Evolutionary conservation across 1,284 basidiomycete genomes (phyloP).

Genomic region (Ustilago sp.): DNA sequence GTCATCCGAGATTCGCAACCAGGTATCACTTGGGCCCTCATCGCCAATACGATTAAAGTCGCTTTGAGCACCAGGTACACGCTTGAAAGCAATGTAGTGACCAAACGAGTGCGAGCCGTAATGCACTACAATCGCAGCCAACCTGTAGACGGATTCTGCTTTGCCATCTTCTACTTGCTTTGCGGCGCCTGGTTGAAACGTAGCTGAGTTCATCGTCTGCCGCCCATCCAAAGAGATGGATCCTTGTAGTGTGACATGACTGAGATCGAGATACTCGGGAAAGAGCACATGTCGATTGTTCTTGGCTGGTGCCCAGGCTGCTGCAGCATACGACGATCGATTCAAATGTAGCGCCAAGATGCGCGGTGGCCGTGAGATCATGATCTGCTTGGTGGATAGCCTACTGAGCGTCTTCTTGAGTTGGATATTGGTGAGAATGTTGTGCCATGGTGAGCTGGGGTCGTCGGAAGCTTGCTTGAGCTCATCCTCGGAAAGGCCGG

Average conservation of each 20-base stretch:
- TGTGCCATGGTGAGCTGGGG: constrained; percentile 26
- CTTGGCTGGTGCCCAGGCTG: constrained; percentile 60
- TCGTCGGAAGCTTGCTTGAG: constrained; percentile 32
- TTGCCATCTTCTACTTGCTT: not conserved
- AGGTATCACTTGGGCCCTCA: constrained; percentile 22
- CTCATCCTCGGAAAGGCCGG: constrained; percentile 60
- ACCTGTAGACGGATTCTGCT: constrained; percentile 38
- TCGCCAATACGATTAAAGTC: constrained; percentile 3
- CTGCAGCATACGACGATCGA: constrained; percentile 54
- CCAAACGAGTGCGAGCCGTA: constrained; percentile 67
- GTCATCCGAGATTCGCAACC: constrained; percentile 66
- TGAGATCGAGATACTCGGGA: constrained; percentile 60
- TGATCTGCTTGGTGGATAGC: constrained; percentile 64
- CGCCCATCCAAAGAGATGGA: constrained; percentile 43
- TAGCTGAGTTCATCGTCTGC: constrained; percentile 24
- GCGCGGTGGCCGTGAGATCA: constrained; percentile 61
- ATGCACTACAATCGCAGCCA: constrained; percentile 63
- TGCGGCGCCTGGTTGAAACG: not conserved
- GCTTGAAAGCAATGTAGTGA: constrained; percentile 66
- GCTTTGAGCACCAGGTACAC: constrained; percentile 1
- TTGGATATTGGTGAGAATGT: constrained; percentile 32
- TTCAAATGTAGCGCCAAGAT: constrained; percentile 65
- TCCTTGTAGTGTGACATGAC: constrained; percentile 51
- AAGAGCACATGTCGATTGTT: constrained; percentile 63
- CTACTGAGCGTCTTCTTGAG: constrained; percentile 47